Conservation (phyloP, 345 rosid genomes). For the Psidium friedrichsthalianum region DNA sequence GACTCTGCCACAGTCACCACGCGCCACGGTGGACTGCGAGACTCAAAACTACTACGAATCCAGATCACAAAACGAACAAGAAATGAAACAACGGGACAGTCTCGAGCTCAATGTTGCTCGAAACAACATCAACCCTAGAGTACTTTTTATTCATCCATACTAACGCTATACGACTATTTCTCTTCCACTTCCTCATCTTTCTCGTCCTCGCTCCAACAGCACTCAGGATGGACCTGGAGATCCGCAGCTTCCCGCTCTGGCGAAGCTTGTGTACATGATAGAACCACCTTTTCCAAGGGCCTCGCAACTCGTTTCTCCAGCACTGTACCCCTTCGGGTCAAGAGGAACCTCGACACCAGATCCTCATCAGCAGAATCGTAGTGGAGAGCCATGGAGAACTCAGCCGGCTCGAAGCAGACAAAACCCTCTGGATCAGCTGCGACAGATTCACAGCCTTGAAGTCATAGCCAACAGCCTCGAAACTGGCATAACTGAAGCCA, state of each 20-base stretch:
- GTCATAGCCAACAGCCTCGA: conserved; percentile 80
- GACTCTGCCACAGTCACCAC: background rate
- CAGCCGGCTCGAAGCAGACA: conserved; percentile 59
- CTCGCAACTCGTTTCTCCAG: conserved; percentile 24
- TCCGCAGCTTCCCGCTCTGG: conserved; percentile 11
- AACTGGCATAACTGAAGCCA: conserved; percentile 95
- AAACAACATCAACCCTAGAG: background rate
- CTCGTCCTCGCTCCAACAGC: conserved; percentile 46
- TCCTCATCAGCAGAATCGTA: conserved; percentile 13
- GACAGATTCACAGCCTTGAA: conserved; percentile 21
- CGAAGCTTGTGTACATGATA: conserved; percentile 32
- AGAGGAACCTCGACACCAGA: conserved; percentile 18
- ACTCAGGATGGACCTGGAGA: conserved; percentile 48
- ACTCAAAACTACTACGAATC: background rate
- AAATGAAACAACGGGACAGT: background rate
- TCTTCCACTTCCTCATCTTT: conserved; percentile 25
- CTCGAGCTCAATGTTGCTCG: background rate
- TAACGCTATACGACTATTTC: background rate
- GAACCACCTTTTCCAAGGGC: conserved; percentile 34
- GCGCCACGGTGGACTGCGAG: background rate
- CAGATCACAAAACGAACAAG: background rate
- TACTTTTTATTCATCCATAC: background rate
- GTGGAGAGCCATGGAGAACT: conserved; percentile 71
- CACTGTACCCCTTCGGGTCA: conserved; percentile 32
- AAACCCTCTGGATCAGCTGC: conserved; percentile 55